Base-by-base conservation (phyloP, 352 stramenopile species). In the Pythium biforme region DNA sequence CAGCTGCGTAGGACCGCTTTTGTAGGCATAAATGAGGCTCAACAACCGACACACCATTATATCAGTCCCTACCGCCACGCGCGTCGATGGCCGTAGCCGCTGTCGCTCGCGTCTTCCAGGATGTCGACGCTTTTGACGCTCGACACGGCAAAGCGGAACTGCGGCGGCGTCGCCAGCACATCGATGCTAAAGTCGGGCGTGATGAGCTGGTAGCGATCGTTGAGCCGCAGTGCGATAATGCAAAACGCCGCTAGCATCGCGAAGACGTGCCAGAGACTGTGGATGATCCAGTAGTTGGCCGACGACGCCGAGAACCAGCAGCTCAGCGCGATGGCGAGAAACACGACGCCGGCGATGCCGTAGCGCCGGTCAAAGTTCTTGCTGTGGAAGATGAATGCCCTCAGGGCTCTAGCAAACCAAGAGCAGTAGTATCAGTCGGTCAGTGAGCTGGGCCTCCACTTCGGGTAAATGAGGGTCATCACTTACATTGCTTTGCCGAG, bases 201-300 rank as follows among this genome's bases (percentile, higher is more conserved):
- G 33, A 76, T 39, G 17, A 75, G 73, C 29, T 66, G 66, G 25
- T 80, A 80, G 3, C 69, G 66, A 59, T 69, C 69, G 34, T 75
- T 76, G 26, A 57, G 52, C 17, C 73, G 69, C 12, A 73, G 3
- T 0, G 17, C 50, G 31, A 77, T 67, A 9, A 75, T 57, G 39
- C 62, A 73, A 62, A 69, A 77, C 1, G 64, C 59, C 0, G 66
- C 41, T 10, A 74, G 55, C 72, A 79, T 79, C 4, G 57, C 56
- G n/a, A 51, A 64, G 17, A 73, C 58, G 41, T 79, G 72, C 72
- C 72, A 79, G n/a, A 75, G 25, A 23, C 55, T 74, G 59, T 79
- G 72, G 14, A 76, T 23, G 50, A 79, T 67, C 72, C 72, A 79
- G 54, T 76, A 76, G 59, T 56, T 70, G 25, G 57, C 46, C 20